Conservation (phyloP, 2,329 filamentous ascomycete genomes). For the Trichoderma sp. region DNA sequence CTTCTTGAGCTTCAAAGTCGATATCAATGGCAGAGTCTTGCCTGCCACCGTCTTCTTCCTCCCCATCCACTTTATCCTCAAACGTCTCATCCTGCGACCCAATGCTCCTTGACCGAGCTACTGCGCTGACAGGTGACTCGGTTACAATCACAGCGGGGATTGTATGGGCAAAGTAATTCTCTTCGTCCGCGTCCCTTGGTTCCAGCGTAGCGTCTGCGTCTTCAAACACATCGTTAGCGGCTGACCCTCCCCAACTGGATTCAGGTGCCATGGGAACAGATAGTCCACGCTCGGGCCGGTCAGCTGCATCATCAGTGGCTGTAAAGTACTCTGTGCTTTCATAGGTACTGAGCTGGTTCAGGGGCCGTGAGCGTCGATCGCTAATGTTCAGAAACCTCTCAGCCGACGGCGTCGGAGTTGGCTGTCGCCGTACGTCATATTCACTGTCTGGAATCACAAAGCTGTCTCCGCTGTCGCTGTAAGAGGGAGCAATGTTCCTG, state of each 20-base stretch:
- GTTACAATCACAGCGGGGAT: conserved; percentile 13
- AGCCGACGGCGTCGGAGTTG: conserved; percentile 26
- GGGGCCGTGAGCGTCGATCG: not conserved
- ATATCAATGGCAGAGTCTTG: conserved; percentile 6
- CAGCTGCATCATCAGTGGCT: not conserved
- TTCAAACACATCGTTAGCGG: not conserved
- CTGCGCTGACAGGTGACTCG: not conserved
- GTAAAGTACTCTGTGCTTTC: conserved; percentile 16
- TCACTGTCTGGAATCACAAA: conserved; percentile 28
- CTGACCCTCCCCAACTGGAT: conserved; percentile 3
- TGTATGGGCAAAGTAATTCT: not conserved
- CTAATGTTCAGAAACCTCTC: conserved; percentile 21
- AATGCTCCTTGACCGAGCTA: not conserved
- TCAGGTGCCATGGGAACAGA: not conserved
- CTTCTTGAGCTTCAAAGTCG: not conserved
- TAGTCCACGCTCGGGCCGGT: not conserved
- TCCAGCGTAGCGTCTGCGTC: not conserved
- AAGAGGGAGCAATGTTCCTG: conserved; percentile 43
- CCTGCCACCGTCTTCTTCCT: not conserved
- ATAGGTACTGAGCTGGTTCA: not conserved
- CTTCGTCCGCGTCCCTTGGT: not conserved
- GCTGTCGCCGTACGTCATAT: conserved; percentile 17
- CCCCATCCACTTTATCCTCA: not conserved
- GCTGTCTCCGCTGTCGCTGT: conserved; percentile 39
- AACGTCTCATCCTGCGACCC: not conserved